Base-by-base conservation (phyloP, 129 eudicot species). In the Mikania micrantha region DNA sequence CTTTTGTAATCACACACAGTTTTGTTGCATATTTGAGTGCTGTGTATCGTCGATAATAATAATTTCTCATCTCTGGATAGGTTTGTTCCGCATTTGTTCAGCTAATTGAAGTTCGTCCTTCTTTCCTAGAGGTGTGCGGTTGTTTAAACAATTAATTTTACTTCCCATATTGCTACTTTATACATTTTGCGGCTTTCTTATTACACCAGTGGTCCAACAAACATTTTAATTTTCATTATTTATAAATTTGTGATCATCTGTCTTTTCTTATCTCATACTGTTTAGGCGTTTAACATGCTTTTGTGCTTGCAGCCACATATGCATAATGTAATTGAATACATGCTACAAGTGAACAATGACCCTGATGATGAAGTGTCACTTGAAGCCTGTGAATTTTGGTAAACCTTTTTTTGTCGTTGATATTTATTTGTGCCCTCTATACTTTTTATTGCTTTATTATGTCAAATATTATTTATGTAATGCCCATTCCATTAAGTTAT, bases 371-470 rank as follows among this genome's bases (percentile, higher is more conserved):
- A 89, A 72, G 99, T 93, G 41, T 85, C 99, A 45, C 99, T 93
- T 75, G 99, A 93, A 87, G 99, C 99, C 71, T 93, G 99, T 74
- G 99, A 93, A 81, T 93, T 93, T 71, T 93, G 99, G 99, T 93
- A 82, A 74, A 25, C 27, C 6, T 2, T 60, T 74, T 22, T 29
- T 56, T 66, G 53, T 63, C 40, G 25, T 31, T 66, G 38, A 66
- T 41, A 48, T 68, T 9, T 24, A 35, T 49, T 62, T 50, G 64
- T 34, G 39, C 38, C 53, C 62, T 49, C 21, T 44, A 3, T 15
- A 71, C 42, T 16, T 42, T 32, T 20, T 61, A 32, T 34, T 70
- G 54, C 35, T 68, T 70, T 45, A 11, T 24, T 44, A 22, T 28
- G 56, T 25, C 7, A 11, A 50, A 50, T 2, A 7, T 48, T 50